phyloP scores from a whole-genome alignment of 352 stramenopile genomes.

The Phytophthora tubulina region DNA sequence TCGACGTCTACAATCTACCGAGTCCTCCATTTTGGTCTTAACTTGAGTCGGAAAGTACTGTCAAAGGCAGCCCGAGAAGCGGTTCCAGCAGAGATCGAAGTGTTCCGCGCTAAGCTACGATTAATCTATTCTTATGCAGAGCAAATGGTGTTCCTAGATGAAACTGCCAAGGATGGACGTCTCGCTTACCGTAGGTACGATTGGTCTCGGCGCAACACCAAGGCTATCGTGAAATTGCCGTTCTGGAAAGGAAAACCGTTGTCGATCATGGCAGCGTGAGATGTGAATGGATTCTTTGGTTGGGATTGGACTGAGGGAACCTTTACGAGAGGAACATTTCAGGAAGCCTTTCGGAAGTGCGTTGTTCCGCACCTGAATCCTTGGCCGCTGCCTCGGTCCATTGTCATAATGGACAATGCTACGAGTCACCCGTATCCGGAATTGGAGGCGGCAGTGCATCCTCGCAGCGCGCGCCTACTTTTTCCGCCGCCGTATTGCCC shows the following conservation, averaged over 20 bases:
- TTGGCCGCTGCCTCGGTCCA: constrained; percentile 69
- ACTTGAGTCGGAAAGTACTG: constrained; percentile 26
- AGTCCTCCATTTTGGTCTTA: constrained; percentile 29
- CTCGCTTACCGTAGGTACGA: not conserved
- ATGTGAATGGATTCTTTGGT: not conserved
- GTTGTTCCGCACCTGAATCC: constrained; percentile 88
- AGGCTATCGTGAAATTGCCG: not conserved
- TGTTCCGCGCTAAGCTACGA: constrained; percentile 15
- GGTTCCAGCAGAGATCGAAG: constrained; percentile 23
- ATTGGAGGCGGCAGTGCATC: constrained; percentile 94
- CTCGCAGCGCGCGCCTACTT: constrained; percentile 88
- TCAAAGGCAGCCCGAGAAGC: constrained; percentile 25
- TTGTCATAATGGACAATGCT: constrained; percentile 83
- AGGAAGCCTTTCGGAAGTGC: constrained; percentile 71
- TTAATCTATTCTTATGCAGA: constrained; percentile 12
- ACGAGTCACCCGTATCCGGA: constrained; percentile 94
- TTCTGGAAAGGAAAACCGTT: not conserved
- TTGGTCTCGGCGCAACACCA: not conserved
- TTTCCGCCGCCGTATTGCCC: constrained; percentile 20
- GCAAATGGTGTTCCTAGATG: not conserved
- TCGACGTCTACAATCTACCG: constrained; percentile 29
- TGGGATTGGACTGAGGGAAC: constrained; percentile 15
- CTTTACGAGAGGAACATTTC: constrained; percentile 86
- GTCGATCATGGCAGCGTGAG: not conserved
- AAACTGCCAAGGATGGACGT: not conserved